These are phyloP conservation scores for Graphilbum fragrans DNA, from an alignment of 2,329 filamentous ascomycete genomes.

Conservation along the genomic window DNA sequence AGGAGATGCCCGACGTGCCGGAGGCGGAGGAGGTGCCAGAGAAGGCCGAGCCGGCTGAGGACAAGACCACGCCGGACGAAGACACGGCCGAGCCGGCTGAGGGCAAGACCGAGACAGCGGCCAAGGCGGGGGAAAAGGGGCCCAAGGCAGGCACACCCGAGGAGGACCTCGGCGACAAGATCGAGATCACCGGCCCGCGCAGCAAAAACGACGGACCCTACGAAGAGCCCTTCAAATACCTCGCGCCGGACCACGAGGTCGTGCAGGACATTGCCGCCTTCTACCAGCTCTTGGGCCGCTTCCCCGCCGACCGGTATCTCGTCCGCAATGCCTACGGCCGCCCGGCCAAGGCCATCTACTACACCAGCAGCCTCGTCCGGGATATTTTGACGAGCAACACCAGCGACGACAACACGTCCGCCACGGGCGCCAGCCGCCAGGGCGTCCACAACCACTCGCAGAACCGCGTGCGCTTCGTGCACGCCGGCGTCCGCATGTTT, in stretches of 20 bases:
- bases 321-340: conserved; percentile 85
- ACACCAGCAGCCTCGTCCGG: conserved; percentile 73
- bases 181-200: conserved; percentile 15
- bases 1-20: conserved; percentile 16
- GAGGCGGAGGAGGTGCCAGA: conserved; percentile 11
- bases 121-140: conserved; percentile 6
- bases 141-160: conserved; percentile 3
- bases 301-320: conserved; percentile 87
- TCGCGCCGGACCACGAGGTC: conserved; percentile 61
- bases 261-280: conserved; percentile 69
- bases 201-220: conserved; percentile 39
- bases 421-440: conserved; percentile 2
- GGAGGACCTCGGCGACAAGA: not conserved
- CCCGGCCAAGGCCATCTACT: conserved; percentile 92
- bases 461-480: conserved; percentile 72
- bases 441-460: conserved; percentile 3
- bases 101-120: conserved; percentile 6
- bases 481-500: conserved; percentile 97
- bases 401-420: conserved; percentile 48
- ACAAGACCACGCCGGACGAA: conserved; percentile 8
- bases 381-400: conserved; percentile 83
- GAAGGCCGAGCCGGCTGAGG: not conserved
- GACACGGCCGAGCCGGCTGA: conserved; percentile 10
- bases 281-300: conserved; percentile 72
- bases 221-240: conserved; percentile 93